A percentile compares a stretch with the other conserved stretches of the same genome.
Conservation (phyloP, 139 green algal species). For the Pleodorina starrii region DNA sequence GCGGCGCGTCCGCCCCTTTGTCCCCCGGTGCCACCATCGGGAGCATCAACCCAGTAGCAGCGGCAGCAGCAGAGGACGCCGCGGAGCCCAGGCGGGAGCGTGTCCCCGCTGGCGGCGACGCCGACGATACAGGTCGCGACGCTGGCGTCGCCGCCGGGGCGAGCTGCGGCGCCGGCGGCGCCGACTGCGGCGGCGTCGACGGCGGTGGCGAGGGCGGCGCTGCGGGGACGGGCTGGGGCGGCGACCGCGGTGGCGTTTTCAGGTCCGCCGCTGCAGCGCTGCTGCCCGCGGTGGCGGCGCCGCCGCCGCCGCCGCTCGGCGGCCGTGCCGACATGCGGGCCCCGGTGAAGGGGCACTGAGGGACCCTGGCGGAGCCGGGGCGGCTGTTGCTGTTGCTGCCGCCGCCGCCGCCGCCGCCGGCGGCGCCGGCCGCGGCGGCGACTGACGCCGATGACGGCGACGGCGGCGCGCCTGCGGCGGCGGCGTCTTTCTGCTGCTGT, state of each 20-base stretch:
- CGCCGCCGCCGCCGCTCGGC: not conserved
- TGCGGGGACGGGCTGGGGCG: no score
- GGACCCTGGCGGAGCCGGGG: not conserved
- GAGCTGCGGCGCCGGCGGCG: not conserved
- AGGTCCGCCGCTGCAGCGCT: no score
- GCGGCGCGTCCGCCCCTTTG: no score
- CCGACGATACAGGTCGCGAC: not conserved
- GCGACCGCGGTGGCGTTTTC: not conserved
- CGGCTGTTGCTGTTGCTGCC: not conserved
- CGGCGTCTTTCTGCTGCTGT: not conserved
- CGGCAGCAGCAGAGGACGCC: not conserved
- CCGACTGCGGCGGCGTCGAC: not conserved
- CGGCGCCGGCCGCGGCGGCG: not conserved
- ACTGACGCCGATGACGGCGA: not conserved
- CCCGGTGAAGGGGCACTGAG: constrained; percentile 38
- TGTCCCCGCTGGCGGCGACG: no score
- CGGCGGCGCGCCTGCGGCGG: not conserved
- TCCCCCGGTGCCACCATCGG: no score
- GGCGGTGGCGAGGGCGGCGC: not conserved
- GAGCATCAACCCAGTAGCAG: not conserved
- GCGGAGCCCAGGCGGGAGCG: no score
- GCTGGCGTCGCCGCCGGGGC: not conserved
- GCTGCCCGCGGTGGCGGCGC: not conserved
- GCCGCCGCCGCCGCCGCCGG: not conserved
- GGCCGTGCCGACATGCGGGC: not conserved